These are phyloP conservation scores for Pichia sp. DNA, from an alignment of 1,139 yeast species.

Conservation along the genomic window DNA sequence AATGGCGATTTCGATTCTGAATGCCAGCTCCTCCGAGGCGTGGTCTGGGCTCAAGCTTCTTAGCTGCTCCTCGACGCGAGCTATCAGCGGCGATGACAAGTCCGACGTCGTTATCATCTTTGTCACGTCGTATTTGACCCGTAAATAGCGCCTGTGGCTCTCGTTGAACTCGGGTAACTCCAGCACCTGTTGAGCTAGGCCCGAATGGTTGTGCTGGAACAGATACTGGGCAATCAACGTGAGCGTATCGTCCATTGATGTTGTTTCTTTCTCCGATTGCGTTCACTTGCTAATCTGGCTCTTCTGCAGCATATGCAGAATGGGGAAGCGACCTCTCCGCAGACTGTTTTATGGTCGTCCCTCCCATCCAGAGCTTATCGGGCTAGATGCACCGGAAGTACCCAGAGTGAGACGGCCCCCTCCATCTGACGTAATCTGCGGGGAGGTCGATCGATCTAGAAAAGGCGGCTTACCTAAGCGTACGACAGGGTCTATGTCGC, in stretches of 20 bases:
- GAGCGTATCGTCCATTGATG: slow-evolving; percentile 9
- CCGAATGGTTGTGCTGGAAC: slow-evolving; percentile 1
- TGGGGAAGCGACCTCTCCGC: too few species aligned
- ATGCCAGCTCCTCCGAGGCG: background rate
- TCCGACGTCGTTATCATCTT: background rate
- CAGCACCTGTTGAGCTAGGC: slow-evolving; percentile 3
- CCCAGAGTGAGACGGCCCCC: too few species aligned
- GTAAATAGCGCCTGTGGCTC: slow-evolving; percentile 2
- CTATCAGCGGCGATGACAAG: background rate
- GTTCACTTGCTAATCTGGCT: background rate
- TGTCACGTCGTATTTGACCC: slow-evolving; percentile 7
- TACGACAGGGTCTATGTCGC: too few species aligned
- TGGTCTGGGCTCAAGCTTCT: background rate
- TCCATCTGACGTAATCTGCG: too few species aligned
- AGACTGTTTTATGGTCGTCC: too few species aligned
- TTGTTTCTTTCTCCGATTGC: background rate
- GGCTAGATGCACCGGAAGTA: too few species aligned
- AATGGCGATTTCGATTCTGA: background rate
- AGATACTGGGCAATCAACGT: slow-evolving; percentile 15
- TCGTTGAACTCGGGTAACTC: slow-evolving; percentile 11
- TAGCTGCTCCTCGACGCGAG: background rate
- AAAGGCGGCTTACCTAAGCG: too few species aligned
- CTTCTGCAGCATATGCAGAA: too few species aligned
- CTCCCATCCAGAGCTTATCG: too few species aligned
- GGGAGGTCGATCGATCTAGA: too few species aligned